Conservation (phyloP, 2,329 filamentous ascomycete species). For the Exutisphaerella laricina region DNA sequence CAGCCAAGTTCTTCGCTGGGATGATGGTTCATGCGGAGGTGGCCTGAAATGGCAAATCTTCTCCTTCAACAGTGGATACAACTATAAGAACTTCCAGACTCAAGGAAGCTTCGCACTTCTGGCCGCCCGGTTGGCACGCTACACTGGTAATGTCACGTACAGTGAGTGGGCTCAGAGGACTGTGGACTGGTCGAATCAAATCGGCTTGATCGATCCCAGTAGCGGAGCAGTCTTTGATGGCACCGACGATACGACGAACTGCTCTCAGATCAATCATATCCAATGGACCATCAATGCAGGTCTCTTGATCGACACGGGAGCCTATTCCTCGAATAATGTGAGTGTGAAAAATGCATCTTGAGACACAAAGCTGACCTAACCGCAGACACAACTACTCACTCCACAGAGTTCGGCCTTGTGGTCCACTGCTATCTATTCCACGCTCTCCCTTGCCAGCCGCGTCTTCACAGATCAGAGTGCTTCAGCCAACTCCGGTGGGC, state of each 20-base stretch:
- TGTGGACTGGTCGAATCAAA: slow-evolving; percentile 58
- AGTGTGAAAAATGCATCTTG: too few species aligned
- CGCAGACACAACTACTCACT: neutral
- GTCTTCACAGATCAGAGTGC: slow-evolving; percentile 48
- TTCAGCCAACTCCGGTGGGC: slow-evolving; percentile 39
- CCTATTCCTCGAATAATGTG: slow-evolving; percentile 54
- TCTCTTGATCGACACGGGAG: slow-evolving; percentile 60
- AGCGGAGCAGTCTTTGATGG: slow-evolving; percentile 54
- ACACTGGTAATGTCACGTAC: slow-evolving; percentile 49
- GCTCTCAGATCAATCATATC: slow-evolving; percentile 43
- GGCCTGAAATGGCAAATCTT: slow-evolving; percentile 85
- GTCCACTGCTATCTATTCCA: slow-evolving; percentile 14
- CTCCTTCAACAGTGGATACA: slow-evolving; percentile 66
- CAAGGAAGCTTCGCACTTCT: slow-evolving; percentile 83
- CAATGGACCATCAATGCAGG: slow-evolving; percentile 63
- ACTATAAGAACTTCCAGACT: slow-evolving; percentile 76
- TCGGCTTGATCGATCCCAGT: slow-evolving; percentile 50
- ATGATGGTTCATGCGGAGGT: slow-evolving; percentile 59
- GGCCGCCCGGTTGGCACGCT: slow-evolving; percentile 48
- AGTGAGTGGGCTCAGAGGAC: slow-evolving; percentile 60
- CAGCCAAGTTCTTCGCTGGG: slow-evolving; percentile 66
- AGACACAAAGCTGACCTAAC: too few species aligned
- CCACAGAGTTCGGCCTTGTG: slow-evolving; percentile 16
- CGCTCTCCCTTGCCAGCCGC: slow-evolving; percentile 19
- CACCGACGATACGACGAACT: slow-evolving; percentile 50